Percentiles rank a stretch among this genome's conserved stretches.
These are phyloP conservation scores for Biscogniauxia mediterranea DNA, from an alignment of 2,329 filamentous ascomycete genomes.

Conservation along the genomic window DNA sequence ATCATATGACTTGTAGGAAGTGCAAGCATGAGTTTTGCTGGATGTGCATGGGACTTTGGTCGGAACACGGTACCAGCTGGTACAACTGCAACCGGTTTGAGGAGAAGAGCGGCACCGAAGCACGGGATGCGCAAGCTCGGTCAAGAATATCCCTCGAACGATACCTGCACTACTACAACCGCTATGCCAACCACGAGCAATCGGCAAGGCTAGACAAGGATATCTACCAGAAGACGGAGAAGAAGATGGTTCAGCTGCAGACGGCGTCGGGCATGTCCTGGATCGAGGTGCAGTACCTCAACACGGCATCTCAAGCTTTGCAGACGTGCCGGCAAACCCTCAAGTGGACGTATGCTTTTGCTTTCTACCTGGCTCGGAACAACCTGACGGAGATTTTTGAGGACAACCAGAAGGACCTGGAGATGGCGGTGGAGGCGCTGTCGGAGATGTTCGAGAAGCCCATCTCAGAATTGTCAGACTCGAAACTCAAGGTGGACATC, in stretches of 20 bases:
- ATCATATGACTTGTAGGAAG: slow-evolving; percentile 40
- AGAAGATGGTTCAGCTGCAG: slow-evolving; percentile 97
- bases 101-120: slow-evolving; percentile 89
- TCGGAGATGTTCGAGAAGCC: slow-evolving; percentile 99
- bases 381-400: slow-evolving; percentile 97
- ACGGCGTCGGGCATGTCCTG: slow-evolving; percentile 93
- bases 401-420: slow-evolving; percentile 96
- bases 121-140: slow-evolving; percentile 86
- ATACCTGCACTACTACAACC: slow-evolving; percentile 99
- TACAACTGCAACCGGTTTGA: slow-evolving; percentile 99
- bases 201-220: slow-evolving; percentile 96
- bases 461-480: slow-evolving; percentile 74
- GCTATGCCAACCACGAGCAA: slow-evolving; percentile 98
- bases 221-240: slow-evolving; percentile 92
- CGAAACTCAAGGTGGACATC: slow-evolving; percentile 96
- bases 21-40: slow-evolving; percentile 67
- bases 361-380: slow-evolving; percentile 94
- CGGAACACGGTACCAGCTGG: slow-evolving; percentile 97
- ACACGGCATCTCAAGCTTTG: slow-evolving; percentile 86
- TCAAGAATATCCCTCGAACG: slow-evolving; percentile 88
- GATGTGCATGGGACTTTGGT: slow-evolving; percentile 99
- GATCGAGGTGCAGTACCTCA: slow-evolving; percentile 98
- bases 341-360: slow-evolving; percentile 99
- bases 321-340: slow-evolving; percentile 97
- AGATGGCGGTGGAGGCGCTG: slow-evolving; percentile 93